Evolutionary conservation across 2,329 filamentous ascomycete genomes (phyloP), one percentile per base, ranked within the genome.

Genomic region (Pseudogymnoascus sp.): DNA sequence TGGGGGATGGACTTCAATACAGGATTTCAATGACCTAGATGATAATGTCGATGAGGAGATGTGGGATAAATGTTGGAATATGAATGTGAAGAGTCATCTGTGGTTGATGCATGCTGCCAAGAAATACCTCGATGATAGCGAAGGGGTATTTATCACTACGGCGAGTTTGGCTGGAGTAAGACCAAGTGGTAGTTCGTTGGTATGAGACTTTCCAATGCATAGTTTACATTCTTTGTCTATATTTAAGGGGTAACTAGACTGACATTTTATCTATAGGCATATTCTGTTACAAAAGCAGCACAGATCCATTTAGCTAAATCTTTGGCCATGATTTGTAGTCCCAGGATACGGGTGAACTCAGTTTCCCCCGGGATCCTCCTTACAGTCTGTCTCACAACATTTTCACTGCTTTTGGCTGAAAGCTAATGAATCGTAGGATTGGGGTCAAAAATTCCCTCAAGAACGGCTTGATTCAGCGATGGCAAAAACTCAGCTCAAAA

Each of bases 281-380:
- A 95, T 71, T 80, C 86, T 0, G 87, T 93, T 16, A 90, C 89
- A 39, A 95, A 95, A 73, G 84, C 90, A 0, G 90, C 90, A 10
- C 84, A 88, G 65, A 76, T 86, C 39, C 84, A 87, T 70, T 77
- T 87, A 3, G 77, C 79, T 14, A 85, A 83, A 68, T 78, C 77
- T 7, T 75, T 86, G 34, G 84, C 84, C 0, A 71, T 77, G 4
- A 81, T 83, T 65, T 79, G 80, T 10, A 80, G 79, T 1, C 83
- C 84, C 0, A 79, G 78, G 48, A 82, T 87, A 21, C 72, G 84
- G n/a, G 83, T 86, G 5, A 88, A 87, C 67, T 79, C 76, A 48
- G 81, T 87, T 0, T 81, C 79, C 3, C 84, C 85, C 0, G 84
- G 84, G 0, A 67, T 85, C 13, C 70, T 83, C 65, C 68, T 81